Evolutionary conservation across 257 asterid species (phyloP).

Genomic region (Anisodus tanguticus): DNA sequence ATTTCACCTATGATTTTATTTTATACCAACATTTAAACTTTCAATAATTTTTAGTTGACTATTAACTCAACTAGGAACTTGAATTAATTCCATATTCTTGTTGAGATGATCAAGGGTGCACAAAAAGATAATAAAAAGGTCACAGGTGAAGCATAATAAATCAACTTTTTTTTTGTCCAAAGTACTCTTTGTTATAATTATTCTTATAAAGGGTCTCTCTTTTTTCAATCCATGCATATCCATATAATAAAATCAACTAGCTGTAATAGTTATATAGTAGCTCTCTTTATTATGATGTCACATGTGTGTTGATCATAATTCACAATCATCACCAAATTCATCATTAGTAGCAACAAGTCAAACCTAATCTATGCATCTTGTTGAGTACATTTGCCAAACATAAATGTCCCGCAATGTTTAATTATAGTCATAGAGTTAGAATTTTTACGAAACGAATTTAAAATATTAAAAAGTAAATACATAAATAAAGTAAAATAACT

Average conservation of each 20-base stretch:
- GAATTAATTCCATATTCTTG: too few species aligned
- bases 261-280: background rate
- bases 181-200: background rate
- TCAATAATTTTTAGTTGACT: too few species aligned
- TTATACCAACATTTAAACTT: too few species aligned
- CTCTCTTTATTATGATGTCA: constrained; percentile 53
- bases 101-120: background rate
- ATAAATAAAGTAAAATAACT: too few species aligned
- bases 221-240: background rate
- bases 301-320: constrained; percentile 42
- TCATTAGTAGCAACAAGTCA: background rate
- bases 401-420: constrained; percentile 1
- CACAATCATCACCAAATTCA: constrained; percentile 23
- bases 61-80: too few species aligned
- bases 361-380: background rate
- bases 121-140: background rate
- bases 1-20: too few species aligned
- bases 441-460: background rate
- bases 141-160: background rate
- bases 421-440: rapidly evolving
- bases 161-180: background rate
- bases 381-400: constrained; percentile 8
- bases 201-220: background rate
- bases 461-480: background rate
- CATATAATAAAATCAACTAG: background rate